These are phyloP conservation scores for Ambrosia artemisiifolia DNA, from an alignment of 129 eudicot genomes.

Conservation along the genomic window DNA sequence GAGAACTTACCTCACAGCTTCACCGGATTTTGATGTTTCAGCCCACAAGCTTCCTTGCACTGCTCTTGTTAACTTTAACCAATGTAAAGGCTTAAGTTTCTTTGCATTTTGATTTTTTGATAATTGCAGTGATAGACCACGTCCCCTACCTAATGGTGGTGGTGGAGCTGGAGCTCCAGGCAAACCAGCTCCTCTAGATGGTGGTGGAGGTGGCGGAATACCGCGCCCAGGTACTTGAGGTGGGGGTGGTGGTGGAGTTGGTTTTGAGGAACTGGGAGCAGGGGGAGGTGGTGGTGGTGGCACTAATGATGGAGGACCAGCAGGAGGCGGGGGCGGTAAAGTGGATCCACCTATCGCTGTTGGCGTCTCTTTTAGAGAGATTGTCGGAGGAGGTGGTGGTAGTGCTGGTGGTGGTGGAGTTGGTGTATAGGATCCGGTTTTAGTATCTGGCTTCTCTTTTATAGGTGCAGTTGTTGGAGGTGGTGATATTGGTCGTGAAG, in stretches of 20 bases:
- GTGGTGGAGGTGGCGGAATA: constrained; percentile 40
- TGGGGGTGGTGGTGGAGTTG: constrained; percentile 56
- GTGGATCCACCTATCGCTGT: constrained; percentile 13
- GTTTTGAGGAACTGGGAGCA: constrained; percentile 37
- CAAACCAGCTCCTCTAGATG: constrained; percentile 20
- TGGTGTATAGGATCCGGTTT: constrained; percentile 10
- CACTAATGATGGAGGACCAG: constrained; percentile 29
- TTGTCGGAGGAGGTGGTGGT: constrained; percentile 32
- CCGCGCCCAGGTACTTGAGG: constrained; percentile 27
- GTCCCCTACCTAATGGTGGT: constrained; percentile 44
- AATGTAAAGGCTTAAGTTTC: constrained; percentile 89
- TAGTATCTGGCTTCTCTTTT: constrained; percentile 12
- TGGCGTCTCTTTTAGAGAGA: constrained; percentile 13
- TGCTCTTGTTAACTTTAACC: constrained; percentile 91
- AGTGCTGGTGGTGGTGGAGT: constrained; percentile 30
- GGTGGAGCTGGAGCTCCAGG: constrained; percentile 65
- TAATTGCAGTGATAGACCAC: constrained; percentile 19
- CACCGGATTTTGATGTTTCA: constrained; percentile 78
- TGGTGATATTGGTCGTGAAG: constrained; percentile 39
- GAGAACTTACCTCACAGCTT: constrained; percentile 64
- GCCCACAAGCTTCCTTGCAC: constrained; percentile 99
- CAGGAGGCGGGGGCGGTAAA: constrained; percentile 40
- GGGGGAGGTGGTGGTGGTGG: constrained; percentile 63
- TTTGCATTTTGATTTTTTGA: constrained; percentile 51
- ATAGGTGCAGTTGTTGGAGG: constrained; percentile 17